Percentiles rank a stretch among this genome's conserved stretches.
These are phyloP conservation scores for Ogataea allantospora DNA, from an alignment of 805 yeast species.

Conservation along the genomic window DNA sequence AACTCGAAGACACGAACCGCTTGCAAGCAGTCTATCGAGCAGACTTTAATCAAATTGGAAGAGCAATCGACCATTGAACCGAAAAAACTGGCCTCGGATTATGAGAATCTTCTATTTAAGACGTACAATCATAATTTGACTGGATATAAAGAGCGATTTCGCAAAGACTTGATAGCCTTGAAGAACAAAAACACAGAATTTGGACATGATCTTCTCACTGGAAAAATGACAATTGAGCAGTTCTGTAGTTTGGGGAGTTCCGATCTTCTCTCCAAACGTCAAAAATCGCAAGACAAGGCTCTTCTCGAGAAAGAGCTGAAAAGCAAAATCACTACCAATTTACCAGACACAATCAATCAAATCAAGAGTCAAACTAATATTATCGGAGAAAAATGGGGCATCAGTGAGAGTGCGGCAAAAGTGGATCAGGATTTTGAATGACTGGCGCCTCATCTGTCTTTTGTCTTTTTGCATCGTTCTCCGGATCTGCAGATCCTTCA, in stretches of 20 bases:
- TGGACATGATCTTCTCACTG: constrained; percentile 21
- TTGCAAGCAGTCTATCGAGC: constrained; percentile 21
- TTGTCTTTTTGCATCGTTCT: background rate
- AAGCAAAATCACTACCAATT: constrained; percentile 25
- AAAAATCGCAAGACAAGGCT: constrained; percentile 29
- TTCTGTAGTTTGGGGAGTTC: constrained; percentile 24
- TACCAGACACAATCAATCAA: constrained; percentile 30
- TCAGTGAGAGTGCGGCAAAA: constrained; percentile 35
- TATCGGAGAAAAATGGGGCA: constrained; percentile 35
- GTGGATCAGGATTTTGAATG: constrained; percentile 30
- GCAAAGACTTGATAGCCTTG: constrained; percentile 34
- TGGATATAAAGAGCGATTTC: constrained; percentile 27
- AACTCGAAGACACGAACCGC: constrained; percentile 24
- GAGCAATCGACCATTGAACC: background rate
- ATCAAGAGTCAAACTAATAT: constrained; percentile 28
- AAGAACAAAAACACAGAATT: constrained; percentile 28
- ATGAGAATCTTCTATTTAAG: constrained; percentile 27
- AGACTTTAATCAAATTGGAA: constrained; percentile 15
- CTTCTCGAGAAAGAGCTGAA: constrained; percentile 32
- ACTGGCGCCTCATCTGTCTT: background rate
- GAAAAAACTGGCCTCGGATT: constrained; percentile 16
- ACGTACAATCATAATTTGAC: constrained; percentile 17
- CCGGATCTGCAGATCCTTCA: background rate
- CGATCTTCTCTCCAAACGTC: constrained; percentile 29
- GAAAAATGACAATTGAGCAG: constrained; percentile 20